phyloP scores from a whole-genome alignment of 2,329 filamentous ascomycete species.

The Aspergillus unguis region DNA sequence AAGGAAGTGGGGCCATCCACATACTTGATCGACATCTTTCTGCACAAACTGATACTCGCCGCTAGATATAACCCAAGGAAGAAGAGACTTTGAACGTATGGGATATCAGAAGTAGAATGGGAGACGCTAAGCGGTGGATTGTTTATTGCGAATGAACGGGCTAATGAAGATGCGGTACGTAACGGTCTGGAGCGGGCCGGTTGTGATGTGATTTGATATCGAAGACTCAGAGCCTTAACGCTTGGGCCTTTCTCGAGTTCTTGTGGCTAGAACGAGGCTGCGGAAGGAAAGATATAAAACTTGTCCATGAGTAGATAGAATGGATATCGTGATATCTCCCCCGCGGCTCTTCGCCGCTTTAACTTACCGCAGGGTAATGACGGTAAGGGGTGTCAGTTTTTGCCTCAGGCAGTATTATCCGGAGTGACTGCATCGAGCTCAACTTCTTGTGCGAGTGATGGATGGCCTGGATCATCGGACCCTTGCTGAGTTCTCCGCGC shows the following conservation, averaged over 20 bases:
- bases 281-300: background rate
- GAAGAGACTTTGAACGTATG: background rate
- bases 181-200: slow-evolving; percentile 4
- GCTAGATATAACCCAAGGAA: background rate
- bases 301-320: background rate
- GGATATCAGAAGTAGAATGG: background rate
- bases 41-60: slow-evolving; percentile 1
- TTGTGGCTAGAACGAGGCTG: background rate
- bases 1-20: slow-evolving; percentile 18
- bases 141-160: slow-evolving; percentile 2
- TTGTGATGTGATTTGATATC: background rate
- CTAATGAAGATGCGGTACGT: slow-evolving; percentile 6
- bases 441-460: no score
- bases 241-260: background rate
- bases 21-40: slow-evolving; percentile 43
- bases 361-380: background rate
- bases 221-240: background rate
- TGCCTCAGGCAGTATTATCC: background rate
- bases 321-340: background rate
- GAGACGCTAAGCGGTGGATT: slow-evolving; percentile 6
- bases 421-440: no score
- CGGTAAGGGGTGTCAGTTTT: background rate
- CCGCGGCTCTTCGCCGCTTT: background rate
- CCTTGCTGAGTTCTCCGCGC: no score
- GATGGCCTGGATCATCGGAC: no score